Base-by-base conservation (phyloP, 2,329 filamentous ascomycete genomes). In the Phoma sp. region DNA sequence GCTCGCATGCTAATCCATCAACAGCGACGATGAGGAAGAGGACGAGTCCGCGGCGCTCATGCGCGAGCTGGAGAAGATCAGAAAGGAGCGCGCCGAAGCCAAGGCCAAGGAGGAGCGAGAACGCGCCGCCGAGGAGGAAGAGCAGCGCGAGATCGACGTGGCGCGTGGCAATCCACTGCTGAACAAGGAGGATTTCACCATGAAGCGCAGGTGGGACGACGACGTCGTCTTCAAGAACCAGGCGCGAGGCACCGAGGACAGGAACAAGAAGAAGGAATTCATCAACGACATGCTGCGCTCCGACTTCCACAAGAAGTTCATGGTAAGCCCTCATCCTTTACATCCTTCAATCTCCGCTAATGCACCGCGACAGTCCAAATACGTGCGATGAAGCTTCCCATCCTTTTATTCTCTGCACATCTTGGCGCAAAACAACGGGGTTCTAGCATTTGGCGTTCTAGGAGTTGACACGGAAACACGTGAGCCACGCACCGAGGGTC, bases 211-310 rank as follows among this genome's bases (percentile, higher is more conserved):
- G 65, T 99, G 95, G 95, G 95, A 99, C 66, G 95, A 99, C 68
- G 95, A 99, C 73, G 95, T 99, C 10, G 93, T 99, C 2, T 99
- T 99, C 79, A 98, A 96, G 81, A 99, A 99, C 75, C 95, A 99
- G 78, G 95, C 93, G 30, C 85, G 95, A 55, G 95, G 93, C 7
- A 96, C 93, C 0, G 93, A 98, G 71, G 91, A 97, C 59, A 93
- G 89, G 80, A 87, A 89, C 59, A 92, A 89, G 80, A 92, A 89
- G 80, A 96, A 93, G 80, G 93, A 96, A 76, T 99, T 99, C 78
- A 93, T 99, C 75, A 99, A 99, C 72, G 92, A 98, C 77, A 82
- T 96, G 69, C 79, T 98, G 60, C 87, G 93, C 58, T 97, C 92
- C 27, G 95, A 99, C 76, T 99, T 99, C 76, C 95, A 99, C 80